Percentiles rank a stretch among this genome's conserved stretches.
These are phyloP conservation scores for Nemania abortiva DNA, from an alignment of 2,329 filamentous ascomycete genomes.

Conservation along the genomic window DNA sequence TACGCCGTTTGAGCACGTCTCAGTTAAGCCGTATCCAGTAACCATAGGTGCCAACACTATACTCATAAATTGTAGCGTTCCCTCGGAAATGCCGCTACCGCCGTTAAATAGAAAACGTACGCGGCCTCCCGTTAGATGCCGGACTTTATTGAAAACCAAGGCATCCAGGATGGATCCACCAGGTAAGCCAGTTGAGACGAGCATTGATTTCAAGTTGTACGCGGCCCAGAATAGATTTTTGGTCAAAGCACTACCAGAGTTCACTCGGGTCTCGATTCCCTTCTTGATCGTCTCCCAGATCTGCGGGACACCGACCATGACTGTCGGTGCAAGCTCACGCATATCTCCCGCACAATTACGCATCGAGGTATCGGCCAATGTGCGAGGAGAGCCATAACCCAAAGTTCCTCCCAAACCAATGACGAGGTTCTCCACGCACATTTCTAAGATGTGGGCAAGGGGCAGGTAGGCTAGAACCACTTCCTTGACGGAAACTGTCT, in stretches of 20 bases:
- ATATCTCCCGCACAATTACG: slow-evolving; percentile 95
- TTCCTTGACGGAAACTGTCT: slow-evolving; percentile 82
- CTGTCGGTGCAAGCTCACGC: slow-evolving; percentile 87
- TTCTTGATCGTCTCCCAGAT: slow-evolving; percentile 99
- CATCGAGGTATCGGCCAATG: slow-evolving; percentile 86
- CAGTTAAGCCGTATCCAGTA: slow-evolving; percentile 91
- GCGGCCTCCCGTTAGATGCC: slow-evolving; percentile 87
- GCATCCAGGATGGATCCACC: slow-evolving; percentile 79
- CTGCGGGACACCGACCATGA: slow-evolving; percentile 94
- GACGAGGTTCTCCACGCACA: slow-evolving; percentile 92
- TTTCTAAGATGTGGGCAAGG: slow-evolving; percentile 95
- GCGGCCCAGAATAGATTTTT: slow-evolving; percentile 82
- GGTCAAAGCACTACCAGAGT: slow-evolving; percentile 75
- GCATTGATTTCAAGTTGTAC: slow-evolving; percentile 69
- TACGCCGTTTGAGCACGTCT: slow-evolving; percentile 83
- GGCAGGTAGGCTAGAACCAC: slow-evolving; percentile 90
- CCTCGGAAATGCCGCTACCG: slow-evolving; percentile 87
- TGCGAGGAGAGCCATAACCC: slow-evolving; percentile 92
- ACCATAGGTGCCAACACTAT: slow-evolving; percentile 96
- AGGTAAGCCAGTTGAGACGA: slow-evolving; percentile 70
- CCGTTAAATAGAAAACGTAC: slow-evolving; percentile 95
- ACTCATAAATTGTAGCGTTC: slow-evolving; percentile 91
- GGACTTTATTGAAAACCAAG: slow-evolving; percentile 92
- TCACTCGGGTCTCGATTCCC: slow-evolving; percentile 85
- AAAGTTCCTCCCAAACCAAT: slow-evolving; percentile 91